Percentiles rank a stretch among this genome's conserved stretches.
Conservation (phyloP, 2,329 filamentous ascomycete species). For the Zymoseptoria tritici region DNA sequence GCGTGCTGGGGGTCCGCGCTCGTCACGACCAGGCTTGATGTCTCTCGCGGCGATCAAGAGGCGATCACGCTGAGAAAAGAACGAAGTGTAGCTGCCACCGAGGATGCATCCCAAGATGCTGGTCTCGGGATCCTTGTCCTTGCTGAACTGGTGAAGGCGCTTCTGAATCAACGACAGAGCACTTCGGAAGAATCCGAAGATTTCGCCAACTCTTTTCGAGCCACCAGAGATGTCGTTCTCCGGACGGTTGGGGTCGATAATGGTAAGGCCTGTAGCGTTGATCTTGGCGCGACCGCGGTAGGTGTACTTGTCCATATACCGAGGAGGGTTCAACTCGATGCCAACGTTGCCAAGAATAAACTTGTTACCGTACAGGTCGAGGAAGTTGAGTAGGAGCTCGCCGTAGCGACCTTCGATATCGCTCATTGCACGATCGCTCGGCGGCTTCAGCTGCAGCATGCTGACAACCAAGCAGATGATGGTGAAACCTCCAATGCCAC, state of each 20-base stretch:
- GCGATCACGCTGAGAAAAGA: conserved; percentile 56
- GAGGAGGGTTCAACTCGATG: conserved; percentile 68
- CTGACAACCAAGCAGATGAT: conserved; percentile 90
- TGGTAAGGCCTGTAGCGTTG: conserved; percentile 64
- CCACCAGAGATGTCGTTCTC: conserved; percentile 87
- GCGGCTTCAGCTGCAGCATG: conserved; percentile 73
- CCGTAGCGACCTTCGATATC: conserved; percentile 62
- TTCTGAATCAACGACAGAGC: conserved; percentile 50
- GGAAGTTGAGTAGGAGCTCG: conserved; percentile 75
- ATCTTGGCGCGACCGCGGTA: conserved; percentile 34
- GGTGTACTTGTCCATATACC: conserved; percentile 68
- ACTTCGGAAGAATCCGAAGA: conserved; percentile 62
- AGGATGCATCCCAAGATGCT: conserved; percentile 68
- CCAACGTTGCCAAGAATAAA: conserved; percentile 65
- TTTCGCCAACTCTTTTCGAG: conserved; percentile 60
- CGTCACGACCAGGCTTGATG: not conserved
- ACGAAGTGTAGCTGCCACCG: conserved; percentile 70
- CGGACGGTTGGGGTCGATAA: conserved; percentile 82
- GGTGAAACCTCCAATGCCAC: conserved; percentile 88
- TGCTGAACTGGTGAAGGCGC: conserved; percentile 35
- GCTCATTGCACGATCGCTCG: conserved; percentile 55
- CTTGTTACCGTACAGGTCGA: conserved; percentile 78
- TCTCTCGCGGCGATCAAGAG: not conserved
- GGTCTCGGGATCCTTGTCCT: conserved; percentile 18
- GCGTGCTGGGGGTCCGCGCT: not conserved